These are phyloP conservation scores for Penicillium sp. DNA, from an alignment of 2,329 filamentous ascomycete species.

Conservation along the genomic window DNA sequence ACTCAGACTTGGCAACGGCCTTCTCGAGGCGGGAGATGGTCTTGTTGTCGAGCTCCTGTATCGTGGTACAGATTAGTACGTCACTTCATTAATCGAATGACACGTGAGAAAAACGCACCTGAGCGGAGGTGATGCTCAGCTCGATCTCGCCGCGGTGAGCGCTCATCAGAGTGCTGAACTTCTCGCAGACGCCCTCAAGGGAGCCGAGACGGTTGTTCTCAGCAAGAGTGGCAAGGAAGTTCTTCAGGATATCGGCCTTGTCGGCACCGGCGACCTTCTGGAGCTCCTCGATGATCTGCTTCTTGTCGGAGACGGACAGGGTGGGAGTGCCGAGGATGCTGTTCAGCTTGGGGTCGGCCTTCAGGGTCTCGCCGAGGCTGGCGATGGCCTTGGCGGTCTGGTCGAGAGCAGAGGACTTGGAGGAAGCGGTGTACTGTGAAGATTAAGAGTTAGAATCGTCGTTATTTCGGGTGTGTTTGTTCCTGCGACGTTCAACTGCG, in stretches of 20 bases:
- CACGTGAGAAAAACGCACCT: constrained; percentile 56
- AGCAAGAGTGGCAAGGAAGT: constrained; percentile 85
- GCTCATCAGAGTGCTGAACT: constrained; percentile 84
- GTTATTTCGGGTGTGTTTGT: constrained; percentile 1
- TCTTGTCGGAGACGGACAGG: constrained; percentile 76
- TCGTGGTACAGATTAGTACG: neutral
- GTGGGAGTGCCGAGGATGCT: constrained; percentile 76
- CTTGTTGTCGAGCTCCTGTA: constrained; percentile 78
- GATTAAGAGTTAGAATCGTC: constrained; percentile 7
- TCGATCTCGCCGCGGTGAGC: constrained; percentile 91
- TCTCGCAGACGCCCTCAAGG: constrained; percentile 76
- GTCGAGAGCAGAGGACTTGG: constrained; percentile 84
- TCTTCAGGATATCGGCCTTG: constrained; percentile 81
- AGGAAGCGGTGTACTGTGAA: constrained; percentile 88
- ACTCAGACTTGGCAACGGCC: constrained; percentile 84
- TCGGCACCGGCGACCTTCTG: constrained; percentile 73
- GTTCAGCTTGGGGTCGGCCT: constrained; percentile 78
- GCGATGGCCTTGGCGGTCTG: constrained; percentile 76
- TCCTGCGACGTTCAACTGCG: neutral
- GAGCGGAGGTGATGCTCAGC: constrained; percentile 83
- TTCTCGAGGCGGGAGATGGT: constrained; percentile 81
- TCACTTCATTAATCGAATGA: neutral
- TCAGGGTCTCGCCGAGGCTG: constrained; percentile 68
- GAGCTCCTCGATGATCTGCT: constrained; percentile 80
- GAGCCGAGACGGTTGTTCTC: constrained; percentile 93